Percentiles rank a stretch among this genome's conserved stretches.
Conservation (phyloP, 208 protist genomes). For the Naegleria fowleri region DNA sequence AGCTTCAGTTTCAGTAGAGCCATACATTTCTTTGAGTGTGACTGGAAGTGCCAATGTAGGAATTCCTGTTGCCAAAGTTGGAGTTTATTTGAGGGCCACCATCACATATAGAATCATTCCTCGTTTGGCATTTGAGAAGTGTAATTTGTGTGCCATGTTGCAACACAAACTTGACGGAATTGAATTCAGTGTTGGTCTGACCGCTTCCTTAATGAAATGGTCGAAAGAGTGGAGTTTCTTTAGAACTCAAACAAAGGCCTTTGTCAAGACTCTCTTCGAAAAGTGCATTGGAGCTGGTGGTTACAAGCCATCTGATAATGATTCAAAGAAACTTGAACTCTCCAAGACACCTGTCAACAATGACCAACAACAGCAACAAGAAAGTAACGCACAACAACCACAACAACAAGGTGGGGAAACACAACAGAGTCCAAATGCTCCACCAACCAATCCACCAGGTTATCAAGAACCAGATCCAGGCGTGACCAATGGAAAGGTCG, state of each 20-base stretch:
- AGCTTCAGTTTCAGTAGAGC: neutral
- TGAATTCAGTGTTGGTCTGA: neutral
- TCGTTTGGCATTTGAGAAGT: neutral
- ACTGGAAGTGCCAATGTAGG: neutral
- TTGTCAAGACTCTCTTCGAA: neutral
- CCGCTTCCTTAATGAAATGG: neutral
- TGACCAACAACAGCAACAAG: too few relatives aligned
- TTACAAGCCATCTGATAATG: neutral
- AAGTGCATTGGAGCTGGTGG: neutral
- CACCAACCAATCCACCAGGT: neutral
- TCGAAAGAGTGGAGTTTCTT: neutral
- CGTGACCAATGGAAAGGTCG: neutral
- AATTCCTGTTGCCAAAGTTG: neutral
- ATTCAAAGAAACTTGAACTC: neutral
- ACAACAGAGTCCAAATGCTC: neutral
- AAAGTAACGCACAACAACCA: neutral
- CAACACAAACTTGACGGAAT: neutral
- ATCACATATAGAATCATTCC: neutral
- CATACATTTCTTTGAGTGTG: neutral
- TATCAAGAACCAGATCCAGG: neutral
- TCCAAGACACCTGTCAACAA: neutral
- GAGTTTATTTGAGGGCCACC: neutral
- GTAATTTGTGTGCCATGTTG: slow-evolving; percentile 14
- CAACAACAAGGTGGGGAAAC: neutral
- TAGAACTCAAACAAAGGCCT: neutral